These are phyloP conservation scores for Ajuga reptans DNA, from an alignment of 305 asterid species.

Conservation along the genomic window DNA sequence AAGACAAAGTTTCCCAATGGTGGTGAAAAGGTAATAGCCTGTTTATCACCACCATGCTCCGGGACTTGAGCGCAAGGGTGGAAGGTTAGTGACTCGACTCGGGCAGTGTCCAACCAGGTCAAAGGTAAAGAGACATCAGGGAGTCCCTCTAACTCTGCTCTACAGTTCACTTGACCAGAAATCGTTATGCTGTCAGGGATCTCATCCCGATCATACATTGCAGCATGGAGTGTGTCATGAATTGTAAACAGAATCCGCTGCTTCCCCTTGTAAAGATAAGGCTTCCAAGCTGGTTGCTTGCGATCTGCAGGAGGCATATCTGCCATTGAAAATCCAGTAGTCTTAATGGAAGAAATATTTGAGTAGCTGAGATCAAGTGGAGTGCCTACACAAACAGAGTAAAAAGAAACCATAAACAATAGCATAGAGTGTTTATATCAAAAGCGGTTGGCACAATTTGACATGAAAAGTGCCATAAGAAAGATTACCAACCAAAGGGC, in stretches of 20 bases:
- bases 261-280: conserved; percentile 85
- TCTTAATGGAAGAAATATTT: conserved; percentile 65
- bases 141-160: conserved; percentile 92
- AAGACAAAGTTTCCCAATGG: conserved; percentile 78
- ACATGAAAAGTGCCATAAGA: conserved; percentile 26
- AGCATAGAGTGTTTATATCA: conserved; percentile 14
- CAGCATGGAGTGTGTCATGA: conserved; percentile 84
- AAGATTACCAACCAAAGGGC: conserved; percentile 87
- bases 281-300: conserved; percentile 97
- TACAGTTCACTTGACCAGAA: conserved; percentile 93
- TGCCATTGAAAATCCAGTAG: conserved; percentile 66
- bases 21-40: conserved; percentile 82
- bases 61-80: conserved; percentile 99
- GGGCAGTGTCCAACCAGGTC: conserved; percentile 62
- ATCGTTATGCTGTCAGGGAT: conserved; percentile 74
- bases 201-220: conserved; percentile 91
- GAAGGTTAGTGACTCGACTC: conserved; percentile 70
- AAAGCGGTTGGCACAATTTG: conserved; percentile 14
- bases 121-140: conserved; percentile 89
- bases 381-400: conserved; percentile 48
- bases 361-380: conserved; percentile 84
- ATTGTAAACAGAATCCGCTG: conserved; percentile 83
- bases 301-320: conserved; percentile 82
- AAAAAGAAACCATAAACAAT: conserved; percentile 15
- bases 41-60: conserved; percentile 84